phyloP scores from a whole-genome alignment of 148 eudicot genomes.

The Beta vulgaris region DNA sequence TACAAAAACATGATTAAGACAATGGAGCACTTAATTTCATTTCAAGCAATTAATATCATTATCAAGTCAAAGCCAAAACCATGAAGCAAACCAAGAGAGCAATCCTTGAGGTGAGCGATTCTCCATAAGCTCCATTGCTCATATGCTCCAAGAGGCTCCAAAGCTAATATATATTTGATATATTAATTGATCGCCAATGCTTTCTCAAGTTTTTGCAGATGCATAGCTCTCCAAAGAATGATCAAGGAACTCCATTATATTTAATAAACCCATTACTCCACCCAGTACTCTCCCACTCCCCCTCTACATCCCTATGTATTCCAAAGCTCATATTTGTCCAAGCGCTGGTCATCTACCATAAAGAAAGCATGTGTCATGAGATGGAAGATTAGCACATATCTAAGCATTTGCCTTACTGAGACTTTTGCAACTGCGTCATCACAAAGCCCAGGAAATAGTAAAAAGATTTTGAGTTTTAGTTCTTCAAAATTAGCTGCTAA shows the following conservation, averaged over 20 bases:
- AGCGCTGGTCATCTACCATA: constrained; percentile 96
- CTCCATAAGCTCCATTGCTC: constrained; percentile 90
- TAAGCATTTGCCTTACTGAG: constrained; percentile 50
- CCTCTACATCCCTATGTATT: constrained; percentile 86
- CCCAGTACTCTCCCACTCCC: constrained; percentile 77
- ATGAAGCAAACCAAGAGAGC: constrained; percentile 96
- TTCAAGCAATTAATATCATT: constrained; percentile 32
- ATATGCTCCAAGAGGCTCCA: constrained; percentile 86
- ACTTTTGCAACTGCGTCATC: constrained; percentile 18
- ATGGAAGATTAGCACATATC: constrained; percentile 43
- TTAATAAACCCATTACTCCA: constrained; percentile 66
- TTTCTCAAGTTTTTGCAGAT: constrained; percentile 58
- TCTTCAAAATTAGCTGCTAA: constrained; percentile 11
- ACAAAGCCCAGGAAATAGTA: constrained; percentile 9
- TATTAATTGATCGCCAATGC: constrained; percentile 60
- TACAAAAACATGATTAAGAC: neutral
- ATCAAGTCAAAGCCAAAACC: constrained; percentile 45
- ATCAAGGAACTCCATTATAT: constrained; percentile 65
- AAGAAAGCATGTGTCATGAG: constrained; percentile 87
- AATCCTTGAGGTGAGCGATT: constrained; percentile 82
- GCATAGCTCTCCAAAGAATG: constrained; percentile 59
- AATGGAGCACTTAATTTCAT: constrained; percentile 15
- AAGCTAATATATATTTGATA: constrained; percentile 65
- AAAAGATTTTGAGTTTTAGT: constrained; percentile 10
- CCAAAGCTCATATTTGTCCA: constrained; percentile 98